Conservation (phyloP, 805 yeast species). For the Maudiozyma saulgeensis region DNA sequence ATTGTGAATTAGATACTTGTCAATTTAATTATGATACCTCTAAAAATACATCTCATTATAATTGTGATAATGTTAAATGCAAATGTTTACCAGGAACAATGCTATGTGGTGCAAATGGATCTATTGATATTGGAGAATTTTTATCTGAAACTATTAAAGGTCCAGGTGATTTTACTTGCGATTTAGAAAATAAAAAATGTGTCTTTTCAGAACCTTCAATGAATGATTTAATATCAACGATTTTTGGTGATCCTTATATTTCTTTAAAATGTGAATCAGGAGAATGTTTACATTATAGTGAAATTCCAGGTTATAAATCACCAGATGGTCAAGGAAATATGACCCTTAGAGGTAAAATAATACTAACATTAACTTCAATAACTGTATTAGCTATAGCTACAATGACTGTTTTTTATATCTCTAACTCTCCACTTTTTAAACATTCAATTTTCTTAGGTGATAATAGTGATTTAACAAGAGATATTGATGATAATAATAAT, state of each 20-base stretch:
- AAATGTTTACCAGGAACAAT: conserved; percentile 84
- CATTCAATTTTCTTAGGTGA: conserved; percentile 13
- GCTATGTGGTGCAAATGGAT: conserved; percentile 90
- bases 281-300: conserved; percentile 87
- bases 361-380: conserved; percentile 33
- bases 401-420: conserved; percentile 36
- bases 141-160: conserved; percentile 82
- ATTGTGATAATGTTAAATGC: conserved; percentile 72
- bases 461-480: conserved; percentile 4
- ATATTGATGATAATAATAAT: conserved; percentile 22
- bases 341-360: conserved; percentile 34
- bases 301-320: conserved; percentile 78
- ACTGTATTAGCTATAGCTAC: conserved; percentile 28
- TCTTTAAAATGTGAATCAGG: conserved; percentile 74
- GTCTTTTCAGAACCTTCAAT: conserved; percentile 88
- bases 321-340: conserved; percentile 38
- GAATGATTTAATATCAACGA: conserved; percentile 82
- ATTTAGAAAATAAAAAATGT: conserved; percentile 52
- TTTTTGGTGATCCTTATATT: conserved; percentile 91
- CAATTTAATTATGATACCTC: conserved; percentile 52
- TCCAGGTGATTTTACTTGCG: conserved; percentile 88
- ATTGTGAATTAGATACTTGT: conserved; percentile 75
- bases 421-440: conserved; percentile 54
- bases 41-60: conserved; percentile 62
- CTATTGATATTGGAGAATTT: conserved; percentile 90